A percentile compares a stretch with the other conserved stretches of the same genome.
phyloP scores from a whole-genome alignment of 2,329 filamentous ascomycete species.

The Penicillium corylophilum region DNA sequence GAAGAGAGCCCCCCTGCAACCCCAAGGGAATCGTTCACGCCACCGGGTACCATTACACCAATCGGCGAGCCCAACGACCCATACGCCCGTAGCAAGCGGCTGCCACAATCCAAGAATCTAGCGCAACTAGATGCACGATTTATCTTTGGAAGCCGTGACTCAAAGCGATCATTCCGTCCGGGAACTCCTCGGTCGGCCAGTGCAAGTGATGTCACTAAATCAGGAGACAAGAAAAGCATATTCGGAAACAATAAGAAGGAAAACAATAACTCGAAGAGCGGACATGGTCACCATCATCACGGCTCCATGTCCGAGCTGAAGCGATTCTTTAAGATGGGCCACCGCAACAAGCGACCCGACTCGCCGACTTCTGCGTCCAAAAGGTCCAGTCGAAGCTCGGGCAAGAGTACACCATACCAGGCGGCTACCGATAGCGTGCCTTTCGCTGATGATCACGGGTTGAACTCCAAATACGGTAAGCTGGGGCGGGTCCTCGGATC shows the following conservation, averaged over 20 bases:
- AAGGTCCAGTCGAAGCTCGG: constrained; percentile 48
- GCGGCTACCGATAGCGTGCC: constrained; percentile 59
- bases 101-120: constrained; percentile 65
- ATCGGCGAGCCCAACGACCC: constrained; percentile 79
- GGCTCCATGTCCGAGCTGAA: constrained; percentile 93
- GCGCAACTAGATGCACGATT: constrained; percentile 76
- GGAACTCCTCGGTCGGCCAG: constrained; percentile 49
- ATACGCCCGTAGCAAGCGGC: constrained; percentile 78
- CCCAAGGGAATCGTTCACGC: constrained; percentile 50
- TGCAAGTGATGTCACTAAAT: constrained; percentile 39
- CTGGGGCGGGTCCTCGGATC: constrained; percentile 91
- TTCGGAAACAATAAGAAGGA: constrained; percentile 58
- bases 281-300: constrained; percentile 52
- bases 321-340: constrained; percentile 82
- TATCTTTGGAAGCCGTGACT: constrained; percentile 75
- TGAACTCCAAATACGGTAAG: constrained; percentile 91
- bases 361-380: constrained; percentile 64
- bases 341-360: constrained; percentile 63
- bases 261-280: constrained; percentile 44
- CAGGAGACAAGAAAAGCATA: constrained; percentile 53
- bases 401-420: constrained; percentile 56
- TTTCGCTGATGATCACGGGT: constrained; percentile 89
- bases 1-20: constrained; percentile 64
- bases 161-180: constrained; percentile 53
- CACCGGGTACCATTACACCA: constrained; percentile 75